phyloP scores from a whole-genome alignment of 1,284 basidiomycete genomes.

The Austroboletus novae-zelandiae region DNA sequence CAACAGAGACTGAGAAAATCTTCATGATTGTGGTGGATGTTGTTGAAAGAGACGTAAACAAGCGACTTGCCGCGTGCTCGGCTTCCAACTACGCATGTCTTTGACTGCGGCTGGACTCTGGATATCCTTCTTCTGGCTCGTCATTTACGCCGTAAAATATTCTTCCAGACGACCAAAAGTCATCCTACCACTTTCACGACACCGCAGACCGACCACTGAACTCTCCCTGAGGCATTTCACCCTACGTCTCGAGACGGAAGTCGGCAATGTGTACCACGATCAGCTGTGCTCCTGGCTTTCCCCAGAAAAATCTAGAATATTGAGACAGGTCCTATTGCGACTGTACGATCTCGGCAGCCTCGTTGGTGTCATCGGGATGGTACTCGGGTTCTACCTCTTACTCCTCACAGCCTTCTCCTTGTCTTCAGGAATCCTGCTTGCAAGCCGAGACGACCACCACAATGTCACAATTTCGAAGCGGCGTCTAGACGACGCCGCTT shows the following conservation, averaged over 20 bases:
- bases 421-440: slow-evolving; percentile 20
- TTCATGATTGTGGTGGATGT: slow-evolving; percentile 50
- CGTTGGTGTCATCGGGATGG: slow-evolving; percentile 51
- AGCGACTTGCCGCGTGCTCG: neutral
- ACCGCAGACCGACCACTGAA: slow-evolving; percentile 20
- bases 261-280: slow-evolving; percentile 54
- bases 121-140: slow-evolving; percentile 23
- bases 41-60: slow-evolving; percentile 6
- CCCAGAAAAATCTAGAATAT: slow-evolving; percentile 17
- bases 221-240: slow-evolving; percentile 36
- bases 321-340: slow-evolving; percentile 28
- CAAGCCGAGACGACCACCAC: neutral
- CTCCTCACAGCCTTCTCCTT: slow-evolving; percentile 34
- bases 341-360: slow-evolving; percentile 53
- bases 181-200: slow-evolving; percentile 23
- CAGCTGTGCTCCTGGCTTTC: slow-evolving; percentile 34
- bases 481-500: neutral
- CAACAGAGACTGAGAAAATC: slow-evolving; percentile 65
- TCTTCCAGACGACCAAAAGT: slow-evolving; percentile 12
- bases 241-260: slow-evolving; percentile 51
- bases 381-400: slow-evolving; percentile 42
- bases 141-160: slow-evolving; percentile 26
- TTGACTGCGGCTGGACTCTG: slow-evolving; percentile 19
- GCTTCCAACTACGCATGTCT: slow-evolving; percentile 15
- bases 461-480: slow-evolving; percentile 17